Base-by-base conservation (phyloP, 225 moss, liverwort and hornwort species). In the Marchantia polymorpha region DNA sequence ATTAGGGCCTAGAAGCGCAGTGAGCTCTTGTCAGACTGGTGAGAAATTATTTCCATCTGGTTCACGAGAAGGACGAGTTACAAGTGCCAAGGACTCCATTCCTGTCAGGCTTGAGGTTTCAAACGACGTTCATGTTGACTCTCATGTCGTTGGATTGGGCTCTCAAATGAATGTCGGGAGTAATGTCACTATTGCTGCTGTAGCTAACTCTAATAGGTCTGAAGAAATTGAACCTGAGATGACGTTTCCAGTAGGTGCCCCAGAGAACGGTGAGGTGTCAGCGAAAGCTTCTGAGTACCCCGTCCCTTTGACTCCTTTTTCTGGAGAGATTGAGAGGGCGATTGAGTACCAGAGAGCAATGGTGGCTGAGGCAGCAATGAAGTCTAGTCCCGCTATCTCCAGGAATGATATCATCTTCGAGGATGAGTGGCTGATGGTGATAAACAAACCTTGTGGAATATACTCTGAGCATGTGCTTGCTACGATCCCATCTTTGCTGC, bases 391-490 rank as follows among this genome's bases (percentile, higher is more conserved):
- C 65, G 89, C 92, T 31, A 86, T 94, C 22, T 79, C 88, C 64
- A 91, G 83, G 83, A 86, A 85, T 8, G 81, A 64, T 72, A 86
- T 97, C 69, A 77, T 97, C 29, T 93, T 91, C 53, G 93, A 97
- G 81, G 97, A 97, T 68, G 91, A 90, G 66, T 97, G 94, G 94
- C 81, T 97, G 68, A 81, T 92, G 74, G 90, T 94, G 79, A 86
- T 97, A 76, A 93, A 97, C 58, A 97, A 97, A 85, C 97, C 97
- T 49, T 92, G 87, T 72, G 92, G 94, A 54, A 81, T 93, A 22
- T 97, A 94, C 70, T 89, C 85, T 64, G 94, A 97, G 83, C 97
- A 97, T 87, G 94, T 97, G 69, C 88, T 97, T 77, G 88, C 89
- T 52, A 88, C 97, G 4, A 82, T 91, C 52, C 84, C 90, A 52